Evolutionary conservation across 2,329 filamentous ascomycete genomes (phyloP).

Genomic region (Lanzia echinophila): DNA sequence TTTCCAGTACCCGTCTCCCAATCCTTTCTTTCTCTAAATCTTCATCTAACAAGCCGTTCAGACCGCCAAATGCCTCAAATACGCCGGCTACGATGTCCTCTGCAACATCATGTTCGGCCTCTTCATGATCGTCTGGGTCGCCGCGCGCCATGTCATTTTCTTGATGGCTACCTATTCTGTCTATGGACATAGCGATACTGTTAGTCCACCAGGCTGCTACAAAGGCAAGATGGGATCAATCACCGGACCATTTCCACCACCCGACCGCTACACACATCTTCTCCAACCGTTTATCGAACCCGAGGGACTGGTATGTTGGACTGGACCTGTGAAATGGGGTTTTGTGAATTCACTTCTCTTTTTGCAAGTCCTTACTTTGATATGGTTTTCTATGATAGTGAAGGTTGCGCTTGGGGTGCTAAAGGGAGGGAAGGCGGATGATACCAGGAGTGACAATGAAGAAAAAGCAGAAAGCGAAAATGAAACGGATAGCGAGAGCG

Average conservation of each 20-base stretch:
- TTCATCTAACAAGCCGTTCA: constrained; percentile 31
- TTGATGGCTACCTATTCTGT: constrained; percentile 76
- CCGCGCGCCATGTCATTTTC: constrained; percentile 77
- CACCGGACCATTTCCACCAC: constrained; percentile 45
- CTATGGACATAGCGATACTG: constrained; percentile 55
- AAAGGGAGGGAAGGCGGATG: constrained; percentile 69
- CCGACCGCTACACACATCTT: constrained; percentile 52
- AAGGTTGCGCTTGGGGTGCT: constrained; percentile 75
- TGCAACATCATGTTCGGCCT: constrained; percentile 80
- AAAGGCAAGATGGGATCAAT: constrained; percentile 48
- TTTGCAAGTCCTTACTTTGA: constrained; percentile 71
- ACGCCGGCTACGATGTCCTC: constrained; percentile 64
- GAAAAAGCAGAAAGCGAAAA: constrained; percentile 41
- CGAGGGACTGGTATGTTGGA: constrained; percentile 76
- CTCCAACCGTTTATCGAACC: constrained; percentile 67
- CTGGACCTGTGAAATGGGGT: constrained; percentile 61
- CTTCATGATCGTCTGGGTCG: constrained; percentile 82
- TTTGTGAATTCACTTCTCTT: constrained; percentile 75
- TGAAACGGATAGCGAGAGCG: neutral
- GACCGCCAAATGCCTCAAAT: constrained; percentile 91
- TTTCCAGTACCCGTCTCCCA: constrained; percentile 57
- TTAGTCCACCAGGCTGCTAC: constrained; percentile 67
- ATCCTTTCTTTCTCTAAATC: neutral
- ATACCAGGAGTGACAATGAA: constrained; percentile 82
- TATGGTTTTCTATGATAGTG: constrained; percentile 87